Evolutionary conservation across 495 filamentous ascomycete genomes (phyloP).

Genomic region (Penicillium ucsense): DNA sequence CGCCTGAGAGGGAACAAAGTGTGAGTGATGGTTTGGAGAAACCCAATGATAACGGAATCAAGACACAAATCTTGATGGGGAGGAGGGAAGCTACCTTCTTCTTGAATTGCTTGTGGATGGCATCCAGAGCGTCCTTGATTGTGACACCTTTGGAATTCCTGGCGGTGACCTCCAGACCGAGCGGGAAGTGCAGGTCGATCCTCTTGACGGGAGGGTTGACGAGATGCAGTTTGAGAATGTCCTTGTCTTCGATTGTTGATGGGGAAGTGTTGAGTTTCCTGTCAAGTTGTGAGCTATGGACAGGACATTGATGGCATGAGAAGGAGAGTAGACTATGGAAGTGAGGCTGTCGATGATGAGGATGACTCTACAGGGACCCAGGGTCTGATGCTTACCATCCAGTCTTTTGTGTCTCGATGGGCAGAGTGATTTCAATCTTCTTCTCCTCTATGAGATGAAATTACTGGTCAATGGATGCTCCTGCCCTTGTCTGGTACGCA

Average conservation of each 20-base stretch:
- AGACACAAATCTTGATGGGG: constrained; percentile 4
- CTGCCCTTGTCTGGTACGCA: too few relatives aligned
- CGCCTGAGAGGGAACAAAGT: constrained; percentile 41
- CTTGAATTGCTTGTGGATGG: constrained; percentile 88
- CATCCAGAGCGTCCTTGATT: constrained; percentile 88
- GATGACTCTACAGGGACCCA: neutral
- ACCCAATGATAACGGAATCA: neutral
- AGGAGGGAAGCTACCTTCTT: constrained; percentile 57
- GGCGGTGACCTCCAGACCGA: constrained; percentile 80
- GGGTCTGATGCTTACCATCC: constrained; percentile 59
- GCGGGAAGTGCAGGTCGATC: constrained; percentile 80
- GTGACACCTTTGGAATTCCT: constrained; percentile 87
- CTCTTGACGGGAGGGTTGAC: constrained; percentile 78
- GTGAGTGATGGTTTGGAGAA: neutral
- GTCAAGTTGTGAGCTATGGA: neutral
- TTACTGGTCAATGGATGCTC: neutral
- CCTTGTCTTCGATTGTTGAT: constrained; percentile 64
- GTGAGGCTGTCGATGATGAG: too few relatives aligned
- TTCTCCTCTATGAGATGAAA: constrained; percentile 50
- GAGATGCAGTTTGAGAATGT: constrained; percentile 69
- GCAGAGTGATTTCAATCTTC: constrained; percentile 63
- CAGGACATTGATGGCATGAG: too few relatives aligned
- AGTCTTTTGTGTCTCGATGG: constrained; percentile 79
- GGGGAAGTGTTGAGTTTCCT: constrained; percentile 91
- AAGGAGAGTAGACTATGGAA: too few relatives aligned